phyloP scores from a whole-genome alignment of 1,284 basidiomycete genomes.

The Austroboletus niveus region DNA sequence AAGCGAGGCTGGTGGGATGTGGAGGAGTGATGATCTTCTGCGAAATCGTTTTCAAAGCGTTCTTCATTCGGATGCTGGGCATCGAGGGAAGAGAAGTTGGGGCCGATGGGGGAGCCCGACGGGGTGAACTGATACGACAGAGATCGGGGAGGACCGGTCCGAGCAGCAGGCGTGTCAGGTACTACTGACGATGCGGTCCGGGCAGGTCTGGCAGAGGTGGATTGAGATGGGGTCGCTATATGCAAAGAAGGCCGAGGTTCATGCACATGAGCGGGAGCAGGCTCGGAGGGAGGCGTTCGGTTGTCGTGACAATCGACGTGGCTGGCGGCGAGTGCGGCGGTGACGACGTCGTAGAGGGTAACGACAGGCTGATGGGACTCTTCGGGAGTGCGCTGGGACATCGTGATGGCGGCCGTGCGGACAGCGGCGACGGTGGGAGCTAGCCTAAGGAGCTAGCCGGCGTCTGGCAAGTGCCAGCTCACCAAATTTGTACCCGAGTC shows the following conservation, averaged over 20 bases:
- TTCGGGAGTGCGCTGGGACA: slow-evolving; percentile 1
- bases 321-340: slow-evolving; percentile 1
- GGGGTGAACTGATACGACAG: slow-evolving; percentile 63
- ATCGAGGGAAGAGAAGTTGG: slow-evolving; percentile 18
- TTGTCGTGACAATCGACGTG: neutral
- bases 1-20: slow-evolving; percentile 26
- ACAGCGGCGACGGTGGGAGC: neutral
- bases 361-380: neutral
- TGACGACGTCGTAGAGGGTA: slow-evolving; percentile 10
- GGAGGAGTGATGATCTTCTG: slow-evolving; percentile 21
- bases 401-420: neutral
- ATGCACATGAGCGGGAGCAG: neutral
- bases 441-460: neutral
- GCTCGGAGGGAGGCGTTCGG: neutral
- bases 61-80: slow-evolving; percentile 26
- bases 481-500: neutral
- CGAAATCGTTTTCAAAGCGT: slow-evolving; percentile 32
- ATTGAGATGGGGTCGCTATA: slow-evolving; percentile 10
- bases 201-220: slow-evolving; percentile 1
- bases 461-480: neutral
- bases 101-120: slow-evolving; percentile 41
- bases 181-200: slow-evolving; percentile 15
- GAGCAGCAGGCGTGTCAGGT: slow-evolving; percentile 55
- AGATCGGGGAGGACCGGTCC: slow-evolving; percentile 73
- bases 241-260: slow-evolving; percentile 10